phyloP scores from a whole-genome alignment of 176 grass and related monocot genomes.

The Secale cereale region DNA sequence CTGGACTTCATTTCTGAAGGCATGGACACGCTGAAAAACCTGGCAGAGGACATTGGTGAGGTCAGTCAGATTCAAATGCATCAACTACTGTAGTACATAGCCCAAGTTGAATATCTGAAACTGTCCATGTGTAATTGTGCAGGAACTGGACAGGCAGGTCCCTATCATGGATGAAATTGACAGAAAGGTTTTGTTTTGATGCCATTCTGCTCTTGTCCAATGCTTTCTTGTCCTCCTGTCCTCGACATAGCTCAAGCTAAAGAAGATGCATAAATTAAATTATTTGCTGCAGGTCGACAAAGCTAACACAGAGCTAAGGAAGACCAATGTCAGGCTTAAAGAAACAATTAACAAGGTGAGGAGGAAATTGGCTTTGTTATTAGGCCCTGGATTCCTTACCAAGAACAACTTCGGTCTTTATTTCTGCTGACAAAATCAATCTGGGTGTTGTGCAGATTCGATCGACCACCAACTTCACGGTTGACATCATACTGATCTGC shows the following conservation, averaged over 20 bases:
- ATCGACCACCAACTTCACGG: conserved; percentile 79
- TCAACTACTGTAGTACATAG: neutral
- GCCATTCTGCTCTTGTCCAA: neutral
- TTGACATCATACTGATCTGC: conserved; percentile 77
- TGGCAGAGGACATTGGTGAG: conserved; percentile 87
- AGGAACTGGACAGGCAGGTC: conserved; percentile 89
- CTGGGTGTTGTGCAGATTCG: conserved; percentile 43
- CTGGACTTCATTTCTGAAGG: conserved; percentile 86
- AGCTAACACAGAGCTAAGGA: conserved; percentile 70
- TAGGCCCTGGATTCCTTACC: neutral
- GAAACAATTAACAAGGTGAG: conserved; percentile 65
- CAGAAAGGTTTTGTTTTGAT: conserved; percentile 46
- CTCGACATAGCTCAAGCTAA: too few species aligned
- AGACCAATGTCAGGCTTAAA: conserved; percentile 89
- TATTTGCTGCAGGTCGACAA: conserved; percentile 56
- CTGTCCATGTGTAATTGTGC: neutral
- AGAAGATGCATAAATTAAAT: neutral
- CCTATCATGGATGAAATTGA: conserved; percentile 93
- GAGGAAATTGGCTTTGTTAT: neutral
- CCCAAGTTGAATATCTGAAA: neutral
- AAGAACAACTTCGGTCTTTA: neutral
- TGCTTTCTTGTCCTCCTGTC: neutral
- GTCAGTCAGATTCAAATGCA: conserved; percentile 19
- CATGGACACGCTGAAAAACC: conserved; percentile 74
- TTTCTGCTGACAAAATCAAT: neutral